Base-by-base conservation (phyloP, 495 filamentous ascomycete species). In the Aspergillus bridgeri region DNA sequence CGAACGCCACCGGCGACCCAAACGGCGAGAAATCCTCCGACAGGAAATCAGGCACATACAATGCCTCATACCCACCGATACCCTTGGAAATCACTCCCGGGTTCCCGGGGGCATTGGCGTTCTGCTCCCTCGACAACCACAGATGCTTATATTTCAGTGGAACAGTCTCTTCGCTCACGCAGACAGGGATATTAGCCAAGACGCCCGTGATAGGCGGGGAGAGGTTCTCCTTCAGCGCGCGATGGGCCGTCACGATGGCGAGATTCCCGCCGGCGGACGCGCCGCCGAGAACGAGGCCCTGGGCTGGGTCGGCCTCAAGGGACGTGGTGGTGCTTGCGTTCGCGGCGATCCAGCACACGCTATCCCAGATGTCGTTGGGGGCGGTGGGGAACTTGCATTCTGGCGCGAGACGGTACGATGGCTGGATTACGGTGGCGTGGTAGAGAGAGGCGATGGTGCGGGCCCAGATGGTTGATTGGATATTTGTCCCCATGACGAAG, bases 271-370 rank as follows among this genome's bases (percentile, higher is more conserved):
- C 81, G 15, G 79, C 78, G 5, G 75, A 79, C 3, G 67, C 69
- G 5, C 81, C 81, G 23, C 78, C 78, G 38, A 83, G 54, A 25
- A 84, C 59, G 55, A 83, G 83, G 1, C 81, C 81, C 48, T 63
- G 51, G 57, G 64, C 56, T 42, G 55, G 27, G 17, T 60, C 57
- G 20, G 52, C 62, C 17, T 51, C 59, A 0, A 65, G 49, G 2
- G n/a, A n/a, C n/a, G n/a, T n/a, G n/a, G n/a, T n/a, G n/a, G 51
- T 25, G 0, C 54, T 42, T 13, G 73, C 71, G 48, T 82, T 72
- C 21, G 60, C 46, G 1, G 73, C 71, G 9, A 80, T 69, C 80
- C 81, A 81, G 60, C 74, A 67, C 51, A 81, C 60, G 6, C 73
- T 74, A 64, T 82, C 79, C 69, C 72, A 81, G 45, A 72, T 67